Evolutionary conservation across 2,329 filamentous ascomycete species (phyloP), one percentile per base, ranked within the genome.

Genomic region (Coniochaeta sp.): DNA sequence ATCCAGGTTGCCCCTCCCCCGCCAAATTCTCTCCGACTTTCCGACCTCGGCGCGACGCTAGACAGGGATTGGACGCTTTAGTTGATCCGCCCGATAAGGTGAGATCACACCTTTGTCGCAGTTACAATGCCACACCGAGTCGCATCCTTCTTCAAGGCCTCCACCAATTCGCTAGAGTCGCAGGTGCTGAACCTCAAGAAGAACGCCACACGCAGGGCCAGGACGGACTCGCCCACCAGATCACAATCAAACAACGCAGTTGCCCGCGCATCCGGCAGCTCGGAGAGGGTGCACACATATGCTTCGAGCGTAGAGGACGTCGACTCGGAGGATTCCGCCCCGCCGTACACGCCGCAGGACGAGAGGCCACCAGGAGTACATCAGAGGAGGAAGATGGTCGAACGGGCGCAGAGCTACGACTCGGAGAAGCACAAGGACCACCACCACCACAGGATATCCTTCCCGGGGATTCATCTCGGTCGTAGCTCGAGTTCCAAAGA

Each of bases 51-150:
- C 30, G 10, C 47, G 47, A 40, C 27, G n/a, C n/a, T n/a, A n/a
- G 38, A 42, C 38, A 42, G 38, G 38, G 38, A 22, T 42, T 13
- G 3, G 8, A 9, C 7, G 7, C 5, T 3, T 6, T 18, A 28
- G 28, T 18, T 24, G 13, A 22, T 33, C 16, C 47, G 20, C 30
- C 20, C n/a, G 18, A 18, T 49, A 57, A 57, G n/a, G n/a, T 6
- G 13, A 14, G 14, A n/a, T n/a, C n/a, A 26, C 10, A 33, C 16
- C 20, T 24, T 35, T n/a, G n/a, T n/a, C n/a, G n/a, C 38, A 48
- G 26, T 49, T 51, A 71, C 62, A 50, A 83, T 82, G 79, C 78
- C 79, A 62, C 77, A 81, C 68, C 70, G 75, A 54, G 79, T 83
- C 56, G 69, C 75, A 62, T 77, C 73, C 63, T 81, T 83, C 66